Percentiles rank a stretch among this genome's conserved stretches.
These are phyloP conservation scores for Neocatenulostroma microsporum DNA, from an alignment of 2,329 filamentous ascomycete genomes.

Conservation along the genomic window DNA sequence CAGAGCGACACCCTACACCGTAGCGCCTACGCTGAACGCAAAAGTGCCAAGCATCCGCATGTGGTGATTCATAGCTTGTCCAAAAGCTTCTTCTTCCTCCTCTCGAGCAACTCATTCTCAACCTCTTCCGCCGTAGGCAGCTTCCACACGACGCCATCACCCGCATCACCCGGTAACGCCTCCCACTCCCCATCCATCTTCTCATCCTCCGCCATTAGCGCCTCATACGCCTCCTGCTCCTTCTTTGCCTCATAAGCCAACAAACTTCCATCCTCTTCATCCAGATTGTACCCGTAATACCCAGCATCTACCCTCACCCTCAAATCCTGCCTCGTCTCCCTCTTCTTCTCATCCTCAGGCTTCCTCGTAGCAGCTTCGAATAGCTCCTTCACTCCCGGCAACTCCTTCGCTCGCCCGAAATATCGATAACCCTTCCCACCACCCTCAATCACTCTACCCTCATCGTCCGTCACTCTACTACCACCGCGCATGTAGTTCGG, in stretches of 20 bases:
- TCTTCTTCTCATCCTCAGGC: conserved; percentile 52
- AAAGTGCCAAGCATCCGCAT: too few relatives aligned
- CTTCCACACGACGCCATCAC: conserved; percentile 74
- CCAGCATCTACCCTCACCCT: conserved; percentile 76
- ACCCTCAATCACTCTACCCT: conserved; percentile 48
- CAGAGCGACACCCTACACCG: too few relatives aligned
- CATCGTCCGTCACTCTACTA: conserved; percentile 46
- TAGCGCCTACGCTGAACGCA: too few relatives aligned
- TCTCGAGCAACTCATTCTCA: conserved; percentile 84
- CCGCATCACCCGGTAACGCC: conserved; percentile 74
- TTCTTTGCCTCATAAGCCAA: conserved; percentile 73
- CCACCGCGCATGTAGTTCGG: conserved; percentile 88
- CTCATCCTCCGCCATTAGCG: conserved; percentile 53
- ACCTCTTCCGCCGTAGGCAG: conserved; percentile 84
- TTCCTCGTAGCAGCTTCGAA: conserved; percentile 67
- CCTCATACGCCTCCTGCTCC: conserved; percentile 71
- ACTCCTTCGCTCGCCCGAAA: conserved; percentile 80
- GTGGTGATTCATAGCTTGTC: conserved; percentile 68
- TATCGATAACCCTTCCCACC: conserved; percentile 90
- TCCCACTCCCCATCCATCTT: conserved; percentile 54
- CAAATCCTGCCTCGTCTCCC: conserved; percentile 57
- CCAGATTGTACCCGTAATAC: conserved; percentile 91
- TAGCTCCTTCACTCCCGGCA: conserved; percentile 93
- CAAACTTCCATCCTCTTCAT: conserved; percentile 79
- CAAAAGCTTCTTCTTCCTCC: conserved; percentile 71